phyloP scores from a whole-genome alignment of 108 stramenopile genomes.

The Pseudonitzschia pungens region DNA sequence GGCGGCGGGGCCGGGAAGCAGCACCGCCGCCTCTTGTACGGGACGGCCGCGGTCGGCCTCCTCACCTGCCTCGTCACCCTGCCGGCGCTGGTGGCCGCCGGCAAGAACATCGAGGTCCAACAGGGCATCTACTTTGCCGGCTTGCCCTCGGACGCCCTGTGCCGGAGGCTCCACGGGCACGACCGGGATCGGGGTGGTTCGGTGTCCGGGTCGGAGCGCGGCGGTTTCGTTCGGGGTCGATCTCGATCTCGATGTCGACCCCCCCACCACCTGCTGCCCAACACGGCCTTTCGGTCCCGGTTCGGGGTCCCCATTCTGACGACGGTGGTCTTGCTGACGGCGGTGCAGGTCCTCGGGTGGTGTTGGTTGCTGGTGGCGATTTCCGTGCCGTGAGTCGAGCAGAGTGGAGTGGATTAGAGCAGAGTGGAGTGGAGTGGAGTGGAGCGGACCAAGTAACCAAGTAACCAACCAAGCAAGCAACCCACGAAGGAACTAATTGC shows the following conservation, averaged over 20 bases:
- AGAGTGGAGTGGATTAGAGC: not conserved
- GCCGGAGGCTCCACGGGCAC: constrained; percentile 34
- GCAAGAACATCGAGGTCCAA: constrained; percentile 46
- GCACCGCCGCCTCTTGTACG: constrained; percentile 15
- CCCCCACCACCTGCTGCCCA: not conserved
- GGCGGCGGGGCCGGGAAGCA: too few relatives aligned
- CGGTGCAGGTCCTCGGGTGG: not conserved
- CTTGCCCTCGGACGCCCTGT: constrained; percentile 34
- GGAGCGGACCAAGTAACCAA: too few relatives aligned
- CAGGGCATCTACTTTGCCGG: constrained; percentile 43
- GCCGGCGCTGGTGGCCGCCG: constrained; percentile 43
- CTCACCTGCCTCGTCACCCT: constrained; percentile 41
- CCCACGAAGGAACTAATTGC: too few relatives aligned
- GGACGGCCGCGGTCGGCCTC: constrained; percentile 45
- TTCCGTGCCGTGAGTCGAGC: not conserved
- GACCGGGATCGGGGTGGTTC: constrained; percentile 10
- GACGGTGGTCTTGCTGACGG: not conserved
- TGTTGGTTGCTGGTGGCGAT: not conserved
- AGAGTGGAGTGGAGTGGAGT: too few relatives aligned
- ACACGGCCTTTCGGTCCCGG: constrained; percentile 4
- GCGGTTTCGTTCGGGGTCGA: too few relatives aligned
- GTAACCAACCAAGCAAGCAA: too few relatives aligned
- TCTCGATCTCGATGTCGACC: too few relatives aligned
- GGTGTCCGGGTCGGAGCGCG: not conserved
- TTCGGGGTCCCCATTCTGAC: constrained; percentile 2